Base-by-base conservation (phyloP, 2,329 filamentous ascomycete genomes). In the Trichophyton equinum region DNA sequence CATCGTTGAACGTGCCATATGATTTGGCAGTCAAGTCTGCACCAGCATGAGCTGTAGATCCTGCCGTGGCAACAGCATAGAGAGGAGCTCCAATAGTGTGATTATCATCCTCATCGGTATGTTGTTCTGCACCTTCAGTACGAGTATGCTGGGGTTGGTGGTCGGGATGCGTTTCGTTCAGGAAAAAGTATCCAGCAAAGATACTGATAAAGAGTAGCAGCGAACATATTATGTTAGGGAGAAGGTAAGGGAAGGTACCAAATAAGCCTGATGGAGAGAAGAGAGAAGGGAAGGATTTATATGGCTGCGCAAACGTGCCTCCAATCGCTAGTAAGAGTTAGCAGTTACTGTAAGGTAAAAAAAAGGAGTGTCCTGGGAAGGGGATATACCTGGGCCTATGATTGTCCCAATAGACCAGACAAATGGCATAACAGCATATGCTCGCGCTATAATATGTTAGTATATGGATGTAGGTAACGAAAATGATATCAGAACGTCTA, bases 401-500 rank as follows among this genome's bases (percentile, higher is more conserved):
- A 96, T 89, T 33, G 85, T 88, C 0, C 92, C 92, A 58, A 96
- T 78, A 8, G 86, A 91, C 87, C 90, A 97, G 1, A 87, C 88
- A 18, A 97, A 76, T 3, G 92, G 92, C 91, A 97, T 96, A 51
- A 97, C 80, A 63, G 87, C 91, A 72, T 97, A 97, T 0, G 94
- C 94, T 60, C 85, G 80, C 0, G 92, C 64, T 65, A 59, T 33
- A 49, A 22, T 9, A 49, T n/a, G 57, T 58, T 58, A 58, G 57
- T 38, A 46, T 51, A 13, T 22, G 8, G 25, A 27, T 42, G 38
- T 49, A n/a, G 2, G 33, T 15, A 30, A 44, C 20, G 4, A 9
- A 9, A 40, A 40, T 11, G 33, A 40, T 38, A 38, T 38, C 11
- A n/a, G 51, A 22, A 53, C 13, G 11, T 8, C 4, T 33, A 9